A percentile compares a stretch with the other conserved stretches of the same genome.
Conservation (phyloP, 2,329 filamentous ascomycete species). For the Lomentospora prolificans region DNA sequence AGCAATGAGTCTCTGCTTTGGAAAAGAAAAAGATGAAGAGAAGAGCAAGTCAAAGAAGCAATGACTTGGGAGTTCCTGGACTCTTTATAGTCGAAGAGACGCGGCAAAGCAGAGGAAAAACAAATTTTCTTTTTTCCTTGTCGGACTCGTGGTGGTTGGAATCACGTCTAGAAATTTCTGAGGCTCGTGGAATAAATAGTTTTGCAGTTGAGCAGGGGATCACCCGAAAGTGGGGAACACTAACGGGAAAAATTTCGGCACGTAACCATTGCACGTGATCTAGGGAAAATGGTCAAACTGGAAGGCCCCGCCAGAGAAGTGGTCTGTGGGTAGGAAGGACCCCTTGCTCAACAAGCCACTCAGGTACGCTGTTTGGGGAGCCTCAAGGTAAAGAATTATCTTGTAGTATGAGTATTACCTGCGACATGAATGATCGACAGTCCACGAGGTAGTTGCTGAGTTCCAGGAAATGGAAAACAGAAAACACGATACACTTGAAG, state of each 20-base stretch:
- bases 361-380: not conserved
- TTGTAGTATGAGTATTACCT: not conserved
- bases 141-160: not conserved
- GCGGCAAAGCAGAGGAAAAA: not conserved
- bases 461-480: not conserved
- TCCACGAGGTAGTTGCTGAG: not conserved
- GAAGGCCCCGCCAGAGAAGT: not conserved
- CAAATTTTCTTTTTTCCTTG: not conserved
- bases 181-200: not conserved
- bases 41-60: not conserved
- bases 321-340: not conserved
- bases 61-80: not conserved
- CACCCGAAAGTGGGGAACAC: not conserved
- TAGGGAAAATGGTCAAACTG: not conserved
- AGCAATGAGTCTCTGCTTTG: not conserved
- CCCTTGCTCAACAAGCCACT: not conserved
- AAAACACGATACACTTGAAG: not conserved
- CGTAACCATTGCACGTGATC: not conserved
- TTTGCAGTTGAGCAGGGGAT: not conserved
- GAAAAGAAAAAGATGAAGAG: not conserved
- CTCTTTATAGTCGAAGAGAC: not conserved
- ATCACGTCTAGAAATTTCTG: conserved; percentile 11
- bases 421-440: conserved; percentile 4
- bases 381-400: not conserved
- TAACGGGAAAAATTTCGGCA: not conserved